Conservation (phyloP, 78 protist genomes). For the Planoprotostelium fungivorum region DNA sequence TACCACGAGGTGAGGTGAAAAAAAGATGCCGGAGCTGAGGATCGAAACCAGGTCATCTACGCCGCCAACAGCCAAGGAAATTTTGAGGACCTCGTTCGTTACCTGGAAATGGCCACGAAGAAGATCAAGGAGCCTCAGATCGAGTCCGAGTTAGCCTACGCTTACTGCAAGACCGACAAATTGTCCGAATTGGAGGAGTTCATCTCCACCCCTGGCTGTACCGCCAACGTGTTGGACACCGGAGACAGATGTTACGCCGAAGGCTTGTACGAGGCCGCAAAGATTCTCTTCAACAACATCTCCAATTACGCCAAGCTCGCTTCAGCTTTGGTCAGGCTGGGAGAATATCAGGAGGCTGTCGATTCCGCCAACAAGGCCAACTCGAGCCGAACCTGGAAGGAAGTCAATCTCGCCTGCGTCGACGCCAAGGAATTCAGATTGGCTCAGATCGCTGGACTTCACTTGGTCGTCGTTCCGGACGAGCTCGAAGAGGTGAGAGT, state of each 20-base stretch:
- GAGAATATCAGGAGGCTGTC: constrained; percentile 92
- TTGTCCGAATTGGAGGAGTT: constrained; percentile 98
- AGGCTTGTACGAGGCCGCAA: constrained; percentile 94
- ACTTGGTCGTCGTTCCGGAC: constrained; percentile 93
- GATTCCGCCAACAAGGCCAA: constrained; percentile 99
- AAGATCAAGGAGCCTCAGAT: constrained; percentile 86
- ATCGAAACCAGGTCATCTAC: neutral
- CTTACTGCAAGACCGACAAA: constrained; percentile 91
- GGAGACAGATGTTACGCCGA: constrained; percentile 97
- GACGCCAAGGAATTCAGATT: constrained; percentile 93
- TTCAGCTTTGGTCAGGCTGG: constrained; percentile 85
- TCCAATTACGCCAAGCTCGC: constrained; percentile 91
- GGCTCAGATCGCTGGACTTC: constrained; percentile 96
- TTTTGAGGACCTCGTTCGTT: constrained; percentile 78
- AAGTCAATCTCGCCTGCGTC: constrained; percentile 95
- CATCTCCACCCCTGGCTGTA: constrained; percentile 79
- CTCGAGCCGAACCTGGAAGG: constrained; percentile 94
- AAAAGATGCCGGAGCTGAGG: neutral
- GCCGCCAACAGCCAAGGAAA: constrained; percentile 62
- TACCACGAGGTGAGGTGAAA: constrained; percentile 55
- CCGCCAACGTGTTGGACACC: constrained; percentile 75
- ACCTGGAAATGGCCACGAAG: constrained; percentile 86
- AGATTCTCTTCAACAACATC: constrained; percentile 87
- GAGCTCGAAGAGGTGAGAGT: constrained; percentile 79
- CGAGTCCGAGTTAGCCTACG: constrained; percentile 94